These are phyloP conservation scores for Austroboletus novae-zelandiae DNA, from an alignment of 1,284 basidiomycete species.

Conservation along the genomic window DNA sequence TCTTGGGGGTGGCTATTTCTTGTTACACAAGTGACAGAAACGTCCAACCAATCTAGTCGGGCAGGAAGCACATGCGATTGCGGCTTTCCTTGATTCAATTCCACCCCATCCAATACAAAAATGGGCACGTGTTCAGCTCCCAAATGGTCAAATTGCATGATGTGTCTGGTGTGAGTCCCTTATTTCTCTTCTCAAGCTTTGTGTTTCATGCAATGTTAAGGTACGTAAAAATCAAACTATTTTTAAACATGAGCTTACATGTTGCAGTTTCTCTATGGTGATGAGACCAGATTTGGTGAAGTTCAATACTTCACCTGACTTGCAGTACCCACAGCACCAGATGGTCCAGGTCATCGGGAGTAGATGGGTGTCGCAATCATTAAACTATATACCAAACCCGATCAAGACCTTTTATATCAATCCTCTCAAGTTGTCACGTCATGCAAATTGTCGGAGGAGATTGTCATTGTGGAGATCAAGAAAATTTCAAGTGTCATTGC, in stretches of 20 bases:
- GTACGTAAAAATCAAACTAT: background rate
- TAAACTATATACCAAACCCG: conserved; percentile 18
- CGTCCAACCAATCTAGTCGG: too few relatives aligned
- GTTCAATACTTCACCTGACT: background rate
- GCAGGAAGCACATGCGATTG: too few relatives aligned
- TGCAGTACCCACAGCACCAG: background rate
- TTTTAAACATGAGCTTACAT: too few relatives aligned
- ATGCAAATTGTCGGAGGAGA: conserved; percentile 16
- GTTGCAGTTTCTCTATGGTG: conserved; percentile 20
- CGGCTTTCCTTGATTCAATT: too few relatives aligned
- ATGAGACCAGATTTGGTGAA: conserved; percentile 28
- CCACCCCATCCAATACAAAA: too few relatives aligned
- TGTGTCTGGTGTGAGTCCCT: conserved; percentile 3
- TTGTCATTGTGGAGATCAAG: conserved; percentile 17
- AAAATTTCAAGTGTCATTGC: conserved; percentile 26
- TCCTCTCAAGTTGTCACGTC: conserved; percentile 24
- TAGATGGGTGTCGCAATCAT: conserved; percentile 15
- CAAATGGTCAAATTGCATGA: conserved; percentile 5
- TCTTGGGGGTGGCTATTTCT: too few relatives aligned
- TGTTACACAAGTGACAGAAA: too few relatives aligned
- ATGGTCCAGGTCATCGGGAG: background rate
- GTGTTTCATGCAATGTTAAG: conserved; percentile 8
- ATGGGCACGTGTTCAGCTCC: conserved; percentile 2
- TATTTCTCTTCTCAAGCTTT: background rate
- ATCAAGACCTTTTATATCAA: conserved; percentile 13